Evolutionary conservation across 2,329 filamentous ascomycete genomes (phyloP).

Genomic region (Septoria linicola): DNA sequence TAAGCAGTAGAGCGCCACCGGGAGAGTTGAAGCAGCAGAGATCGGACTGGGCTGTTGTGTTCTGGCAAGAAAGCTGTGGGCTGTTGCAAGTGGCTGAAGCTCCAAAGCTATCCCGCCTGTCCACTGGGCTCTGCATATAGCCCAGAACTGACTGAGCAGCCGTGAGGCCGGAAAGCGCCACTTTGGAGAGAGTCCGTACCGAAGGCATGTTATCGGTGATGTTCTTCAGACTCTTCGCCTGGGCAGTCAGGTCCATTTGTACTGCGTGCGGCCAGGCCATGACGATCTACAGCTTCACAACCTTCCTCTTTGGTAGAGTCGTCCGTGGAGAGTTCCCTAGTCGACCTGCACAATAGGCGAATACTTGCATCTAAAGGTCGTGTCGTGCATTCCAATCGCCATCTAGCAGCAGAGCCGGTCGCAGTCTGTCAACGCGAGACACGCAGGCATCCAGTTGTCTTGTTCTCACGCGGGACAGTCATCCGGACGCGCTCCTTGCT

Average conservation of each 20-base stretch:
- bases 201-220: conserved; percentile 35
- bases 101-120: conserved; percentile 9
- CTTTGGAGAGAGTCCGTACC: conserved; percentile 27
- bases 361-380: conserved; percentile 5
- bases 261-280: conserved; percentile 16
- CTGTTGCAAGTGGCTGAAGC: conserved; percentile 38
- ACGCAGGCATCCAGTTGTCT: conserved; percentile 8
- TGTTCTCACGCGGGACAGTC: conserved; percentile 4
- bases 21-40: conserved; percentile 74
- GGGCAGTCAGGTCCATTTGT: conserved; percentile 14
- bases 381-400: conserved; percentile 1
- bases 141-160: conserved; percentile 33
- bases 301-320: conserved; percentile 11
- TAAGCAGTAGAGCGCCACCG: conserved; percentile 68
- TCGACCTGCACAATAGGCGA: conserved; percentile 8
- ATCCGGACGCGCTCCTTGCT: conserved; percentile 12
- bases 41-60: conserved; percentile 59
- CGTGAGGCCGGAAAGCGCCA: conserved; percentile 33
- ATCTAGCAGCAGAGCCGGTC: neutral
- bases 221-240: conserved; percentile 14
- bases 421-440: conserved; percentile 11
- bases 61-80: conserved; percentile 61
- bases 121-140: conserved; percentile 21
- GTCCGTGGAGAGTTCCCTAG: conserved; percentile 6
- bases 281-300: conserved; percentile 3